Evolutionary conservation across 345 rosid species (phyloP).

Genomic region (Eucalyptus regnans): DNA sequence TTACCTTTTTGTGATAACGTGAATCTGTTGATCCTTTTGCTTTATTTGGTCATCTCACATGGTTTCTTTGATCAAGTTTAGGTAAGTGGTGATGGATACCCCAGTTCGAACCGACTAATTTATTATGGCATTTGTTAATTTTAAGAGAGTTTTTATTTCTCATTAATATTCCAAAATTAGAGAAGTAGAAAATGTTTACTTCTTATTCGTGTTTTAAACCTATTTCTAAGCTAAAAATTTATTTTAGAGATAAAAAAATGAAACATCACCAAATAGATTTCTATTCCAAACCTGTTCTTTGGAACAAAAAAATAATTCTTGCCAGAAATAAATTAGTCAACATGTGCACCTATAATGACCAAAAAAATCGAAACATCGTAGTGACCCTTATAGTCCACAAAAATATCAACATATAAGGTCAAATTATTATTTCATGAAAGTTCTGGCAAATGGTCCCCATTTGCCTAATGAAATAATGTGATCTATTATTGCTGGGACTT

Average conservation of each 20-base stretch:
- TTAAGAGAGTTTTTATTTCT: too few species aligned
- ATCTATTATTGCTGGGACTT: neutral
- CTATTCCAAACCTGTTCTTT: accelerated
- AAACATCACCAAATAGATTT: accelerated
- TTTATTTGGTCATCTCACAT: neutral
- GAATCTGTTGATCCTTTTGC: neutral
- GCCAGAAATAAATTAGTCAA: too few species aligned
- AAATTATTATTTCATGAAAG: neutral
- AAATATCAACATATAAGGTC: neutral
- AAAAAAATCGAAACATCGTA: neutral
- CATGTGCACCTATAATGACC: neutral
- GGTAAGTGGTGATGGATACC: too few species aligned
- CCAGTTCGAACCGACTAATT: too few species aligned
- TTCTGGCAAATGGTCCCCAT: neutral
- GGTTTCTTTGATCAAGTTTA: too few species aligned
- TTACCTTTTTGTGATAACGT: neutral
- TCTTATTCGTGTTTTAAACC: too few species aligned
- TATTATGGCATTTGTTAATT: too few species aligned
- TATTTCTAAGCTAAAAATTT: too few species aligned
- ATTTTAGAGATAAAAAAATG: too few species aligned
- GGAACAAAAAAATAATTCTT: too few species aligned
- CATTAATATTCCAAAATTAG: too few species aligned
- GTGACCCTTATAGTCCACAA: neutral
- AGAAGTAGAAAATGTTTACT: too few species aligned
- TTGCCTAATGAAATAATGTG: neutral